Evolutionary conservation across 2,329 filamentous ascomycete species (phyloP), one percentile per base, ranked within the genome.

Genomic region (Fusarium longipes): DNA sequence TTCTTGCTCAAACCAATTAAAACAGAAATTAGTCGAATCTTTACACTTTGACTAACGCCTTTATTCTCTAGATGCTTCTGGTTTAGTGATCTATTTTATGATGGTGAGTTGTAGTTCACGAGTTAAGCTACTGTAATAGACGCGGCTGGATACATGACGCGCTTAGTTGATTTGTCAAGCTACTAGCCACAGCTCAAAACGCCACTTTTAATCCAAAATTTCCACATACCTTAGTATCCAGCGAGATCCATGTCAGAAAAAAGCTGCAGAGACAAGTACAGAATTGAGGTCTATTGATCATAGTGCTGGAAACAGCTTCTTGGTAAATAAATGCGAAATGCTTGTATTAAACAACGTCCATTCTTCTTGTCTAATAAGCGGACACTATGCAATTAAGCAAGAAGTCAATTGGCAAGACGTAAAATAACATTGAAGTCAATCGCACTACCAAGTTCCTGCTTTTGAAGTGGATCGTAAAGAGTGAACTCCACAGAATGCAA

Each of bases 91-190:
- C 27, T 63, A 54, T 48, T 42, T 43, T 20, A 43, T 29, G 25
- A 43, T 33, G 29, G 35, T 25, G 24, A 29, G 49, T 47, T 62
- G 57, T 25, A 42, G 42, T 47, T 62, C 48, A 62, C 57, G 48
- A 48, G 49, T 63, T 63, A 56, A 56, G 59, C 57, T 35, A 56
- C 27, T 48, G 17, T 11, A 15, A 38, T 57, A 48, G 59, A 57
- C 57, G 42, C 59, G 57, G 25, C 35, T 48, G 9, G 14, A 57
- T 48, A 33, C 49, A 63, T 57, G 49, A 63, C 57, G 57, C 50
- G 57, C 57, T 62, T 63, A 57, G 56, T 56, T 48, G 35, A 25
- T 39, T 27, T 42, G 22, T n/a, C n/a, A n/a, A n/a, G n/a, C 25
- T 45, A 9, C 27, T 27, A 62, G 59, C 59, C 57, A 63, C 57